A percentile compares a stretch with the other conserved stretches of the same genome.
Conservation (phyloP, 331 rosid genomes). For the Pyrus hybrid region DNA sequence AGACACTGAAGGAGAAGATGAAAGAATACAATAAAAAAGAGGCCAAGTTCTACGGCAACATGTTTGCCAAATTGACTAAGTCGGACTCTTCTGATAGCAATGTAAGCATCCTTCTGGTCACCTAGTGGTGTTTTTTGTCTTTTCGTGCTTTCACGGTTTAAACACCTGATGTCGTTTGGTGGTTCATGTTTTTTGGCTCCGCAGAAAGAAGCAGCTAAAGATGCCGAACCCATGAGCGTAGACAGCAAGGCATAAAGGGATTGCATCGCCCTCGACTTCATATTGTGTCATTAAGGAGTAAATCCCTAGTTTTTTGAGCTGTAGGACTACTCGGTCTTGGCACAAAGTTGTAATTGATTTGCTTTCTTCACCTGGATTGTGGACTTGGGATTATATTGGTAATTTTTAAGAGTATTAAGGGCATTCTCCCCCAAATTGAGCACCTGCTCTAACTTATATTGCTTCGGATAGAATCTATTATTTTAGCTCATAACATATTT, state of each 20-base stretch:
- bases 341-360: slow-evolving; percentile 1
- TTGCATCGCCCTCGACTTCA: not conserved
- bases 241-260: slow-evolving; percentile 22
- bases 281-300: not conserved
- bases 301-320: slow-evolving; percentile 2
- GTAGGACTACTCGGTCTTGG: slow-evolving; percentile 5
- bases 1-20: slow-evolving; percentile 57
- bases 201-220: slow-evolving; percentile 33
- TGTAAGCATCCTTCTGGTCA: slow-evolving; percentile 16
- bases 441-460: too few species aligned
- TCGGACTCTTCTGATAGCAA: slow-evolving; percentile 18
- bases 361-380: not conserved
- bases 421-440: too few species aligned
- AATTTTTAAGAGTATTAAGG: too few species aligned
- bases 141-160: not conserved
- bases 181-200: not conserved
- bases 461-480: too few species aligned
- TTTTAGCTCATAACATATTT: too few species aligned
- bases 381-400: too few species aligned
- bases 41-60: slow-evolving; percentile 80
- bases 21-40: slow-evolving; percentile 63
- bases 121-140: not conserved
- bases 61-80: slow-evolving; percentile 67
- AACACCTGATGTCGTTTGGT: not conserved
- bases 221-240: slow-evolving; percentile 25